Evolutionary conservation across 225 moss, liverwort and hornwort species (phyloP).

Genomic region (Pseudoscleropodium purum): DNA sequence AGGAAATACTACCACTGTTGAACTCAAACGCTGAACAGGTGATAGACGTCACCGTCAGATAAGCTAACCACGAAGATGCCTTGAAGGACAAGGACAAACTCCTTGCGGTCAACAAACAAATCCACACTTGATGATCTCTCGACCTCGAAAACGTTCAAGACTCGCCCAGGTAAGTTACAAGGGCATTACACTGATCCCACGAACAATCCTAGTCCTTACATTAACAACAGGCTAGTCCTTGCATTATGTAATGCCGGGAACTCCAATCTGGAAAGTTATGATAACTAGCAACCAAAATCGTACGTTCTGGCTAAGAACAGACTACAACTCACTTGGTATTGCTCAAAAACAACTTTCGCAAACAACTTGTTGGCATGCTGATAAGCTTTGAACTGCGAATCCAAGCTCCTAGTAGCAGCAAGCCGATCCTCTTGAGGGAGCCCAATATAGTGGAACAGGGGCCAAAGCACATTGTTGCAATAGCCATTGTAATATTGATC

Average conservation of each 20-base stretch:
- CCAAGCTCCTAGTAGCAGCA: constrained; percentile 87
- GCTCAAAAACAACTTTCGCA: constrained; percentile 66
- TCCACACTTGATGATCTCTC: neutral
- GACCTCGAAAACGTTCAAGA: neutral
- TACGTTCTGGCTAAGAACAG: neutral
- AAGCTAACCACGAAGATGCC: neutral
- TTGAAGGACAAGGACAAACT: neutral
- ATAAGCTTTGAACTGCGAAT: constrained; percentile 87
- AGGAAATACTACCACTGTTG: neutral
- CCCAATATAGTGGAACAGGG: constrained; percentile 96
- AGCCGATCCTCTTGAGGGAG: constrained; percentile 96
- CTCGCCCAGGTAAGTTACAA: neutral
- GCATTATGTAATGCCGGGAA: neutral
- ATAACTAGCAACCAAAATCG: neutral
- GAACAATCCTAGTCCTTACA: neutral
- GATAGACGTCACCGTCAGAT: neutral
- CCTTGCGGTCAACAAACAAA: neutral
- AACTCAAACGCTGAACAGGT: neutral
- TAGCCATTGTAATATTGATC: constrained; percentile 99
- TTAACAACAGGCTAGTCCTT: neutral
- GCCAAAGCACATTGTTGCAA: constrained; percentile 99
- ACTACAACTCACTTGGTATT: constrained; percentile 57
- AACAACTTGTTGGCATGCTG: constrained; percentile 81
- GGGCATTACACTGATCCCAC: neutral
- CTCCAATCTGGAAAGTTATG: neutral